A percentile compares a stretch with the other conserved stretches of the same genome.
Evolutionary conservation across 2,329 filamentous ascomycete genomes (phyloP).

Genomic region (Tolypocladium paradoxum): DNA sequence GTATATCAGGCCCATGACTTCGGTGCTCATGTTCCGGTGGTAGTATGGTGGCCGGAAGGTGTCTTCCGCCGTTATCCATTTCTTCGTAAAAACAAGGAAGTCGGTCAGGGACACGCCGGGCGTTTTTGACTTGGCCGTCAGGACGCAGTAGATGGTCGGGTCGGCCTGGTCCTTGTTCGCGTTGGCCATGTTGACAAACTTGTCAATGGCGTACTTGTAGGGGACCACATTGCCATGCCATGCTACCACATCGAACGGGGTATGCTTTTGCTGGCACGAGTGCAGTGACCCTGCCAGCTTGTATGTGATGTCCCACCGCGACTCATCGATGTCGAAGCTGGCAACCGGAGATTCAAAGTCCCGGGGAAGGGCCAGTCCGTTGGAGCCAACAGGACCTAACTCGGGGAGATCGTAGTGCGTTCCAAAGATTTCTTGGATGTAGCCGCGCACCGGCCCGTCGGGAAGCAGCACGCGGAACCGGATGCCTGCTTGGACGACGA

Average conservation of each 20-base stretch:
- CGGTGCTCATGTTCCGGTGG: conserved; percentile 48
- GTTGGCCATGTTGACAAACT: conserved; percentile 47
- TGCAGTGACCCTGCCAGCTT: conserved; percentile 55
- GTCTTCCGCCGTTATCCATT: conserved; percentile 51
- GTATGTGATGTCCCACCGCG: conserved; percentile 45
- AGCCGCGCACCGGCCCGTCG: conserved; percentile 51
- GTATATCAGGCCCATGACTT: conserved; percentile 43
- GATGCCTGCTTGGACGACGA: conserved; percentile 55
- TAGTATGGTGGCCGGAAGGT: conserved; percentile 58
- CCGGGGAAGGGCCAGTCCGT: conserved; percentile 52
- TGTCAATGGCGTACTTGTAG: conserved; percentile 45
- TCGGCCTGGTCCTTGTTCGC: conserved; percentile 55
- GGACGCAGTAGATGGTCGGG: conserved; percentile 54
- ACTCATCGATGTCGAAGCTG: conserved; percentile 43
- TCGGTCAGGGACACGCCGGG: conserved; percentile 47
- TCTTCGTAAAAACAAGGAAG: conserved; percentile 57
- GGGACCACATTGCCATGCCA: conserved; percentile 62
- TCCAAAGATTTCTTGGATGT: conserved; percentile 57
- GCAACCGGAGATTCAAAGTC: conserved; percentile 57
- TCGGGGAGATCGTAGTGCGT: conserved; percentile 56
- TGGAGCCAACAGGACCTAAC: conserved; percentile 54
- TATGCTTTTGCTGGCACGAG: conserved; percentile 49
- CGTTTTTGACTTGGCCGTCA: conserved; percentile 45
- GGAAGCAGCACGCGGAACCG: conserved; percentile 24
- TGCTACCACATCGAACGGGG: conserved; percentile 60